These are phyloP conservation scores for Leccinum barrowsii DNA, from an alignment of 768 basidiomycete species.

Conservation along the genomic window DNA sequence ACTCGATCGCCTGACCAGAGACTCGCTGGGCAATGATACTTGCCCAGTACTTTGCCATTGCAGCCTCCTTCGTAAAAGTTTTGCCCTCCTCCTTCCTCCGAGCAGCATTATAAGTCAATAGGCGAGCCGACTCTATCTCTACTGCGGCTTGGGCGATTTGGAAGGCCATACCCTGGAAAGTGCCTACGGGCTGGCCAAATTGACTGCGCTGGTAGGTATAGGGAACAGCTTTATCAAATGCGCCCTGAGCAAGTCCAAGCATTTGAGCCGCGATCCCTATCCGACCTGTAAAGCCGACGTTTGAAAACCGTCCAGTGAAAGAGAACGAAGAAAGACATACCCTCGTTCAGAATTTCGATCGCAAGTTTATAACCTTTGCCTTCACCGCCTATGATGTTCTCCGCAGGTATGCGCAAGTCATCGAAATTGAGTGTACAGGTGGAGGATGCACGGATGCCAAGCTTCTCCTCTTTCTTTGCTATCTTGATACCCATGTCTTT, in stretches of 20 bases:
- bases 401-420: constrained; percentile 78
- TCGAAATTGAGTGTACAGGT: constrained; percentile 95
- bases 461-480: constrained; percentile 98
- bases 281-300: constrained; percentile 46
- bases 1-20: constrained; percentile 88
- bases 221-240: constrained; percentile 92
- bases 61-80: constrained; percentile 87
- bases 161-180: constrained; percentile 95
- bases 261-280: constrained; percentile 99
- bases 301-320: not conserved
- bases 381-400: constrained; percentile 88
- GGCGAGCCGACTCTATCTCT: constrained; percentile 84
- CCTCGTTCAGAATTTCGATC: constrained; percentile 96
- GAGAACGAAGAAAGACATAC: constrained; percentile 27
- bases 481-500: constrained; percentile 97
- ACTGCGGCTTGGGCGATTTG: constrained; percentile 89
- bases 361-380: constrained; percentile 96
- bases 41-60: constrained; percentile 95
- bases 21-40: constrained; percentile 88
- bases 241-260: constrained; percentile 96
- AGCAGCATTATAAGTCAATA: constrained; percentile 96
- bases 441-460: constrained; percentile 93
- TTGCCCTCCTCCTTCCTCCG: constrained; percentile 89
- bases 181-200: constrained; percentile 91
- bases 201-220: constrained; percentile 94